These are phyloP conservation scores for Eutypella sp. DNA, from an alignment of 2,329 filamentous ascomycete species.

Conservation along the genomic window DNA sequence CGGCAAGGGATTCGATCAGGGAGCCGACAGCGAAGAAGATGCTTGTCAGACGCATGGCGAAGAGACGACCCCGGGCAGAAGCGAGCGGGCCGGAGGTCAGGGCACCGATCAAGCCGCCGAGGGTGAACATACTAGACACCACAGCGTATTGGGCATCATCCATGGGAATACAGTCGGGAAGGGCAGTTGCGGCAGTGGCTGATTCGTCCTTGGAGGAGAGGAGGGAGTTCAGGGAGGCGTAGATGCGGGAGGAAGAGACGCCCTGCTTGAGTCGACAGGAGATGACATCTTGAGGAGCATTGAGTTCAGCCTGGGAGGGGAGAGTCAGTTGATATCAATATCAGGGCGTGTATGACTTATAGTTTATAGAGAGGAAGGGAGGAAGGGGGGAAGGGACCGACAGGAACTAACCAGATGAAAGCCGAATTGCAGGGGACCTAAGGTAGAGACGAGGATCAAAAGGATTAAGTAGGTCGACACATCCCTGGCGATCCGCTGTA, in stretches of 20 bases:
- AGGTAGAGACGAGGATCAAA: conserved; percentile 68
- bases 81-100: conserved; percentile 75
- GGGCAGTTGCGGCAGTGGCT: conserved; percentile 25
- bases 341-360: background rate
- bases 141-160: conserved; percentile 73
- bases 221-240: conserved; percentile 20
- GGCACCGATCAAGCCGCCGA: conserved; percentile 82
- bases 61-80: conserved; percentile 68
- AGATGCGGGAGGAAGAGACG: conserved; percentile 32
- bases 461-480: conserved; percentile 75
- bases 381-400: background rate
- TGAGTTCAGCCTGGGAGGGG: conserved; percentile 72
- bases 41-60: conserved; percentile 72
- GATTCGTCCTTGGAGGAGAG: conserved; percentile 20
- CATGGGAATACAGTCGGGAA: conserved; percentile 86
- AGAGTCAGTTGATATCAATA: background rate
- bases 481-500: conserved; percentile 33
- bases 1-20: conserved; percentile 66
- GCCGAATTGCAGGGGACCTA: conserved; percentile 90
- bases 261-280: conserved; percentile 66
- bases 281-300: conserved; percentile 89
- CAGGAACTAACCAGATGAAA: conserved; percentile 76
- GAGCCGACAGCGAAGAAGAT: conserved; percentile 74
- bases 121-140: conserved; percentile 83
- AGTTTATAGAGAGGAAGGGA: conserved; percentile 7